These are phyloP conservation scores for Pseudocercospora musae DNA, from an alignment of 2,329 filamentous ascomycete species.

Conservation along the genomic window DNA sequence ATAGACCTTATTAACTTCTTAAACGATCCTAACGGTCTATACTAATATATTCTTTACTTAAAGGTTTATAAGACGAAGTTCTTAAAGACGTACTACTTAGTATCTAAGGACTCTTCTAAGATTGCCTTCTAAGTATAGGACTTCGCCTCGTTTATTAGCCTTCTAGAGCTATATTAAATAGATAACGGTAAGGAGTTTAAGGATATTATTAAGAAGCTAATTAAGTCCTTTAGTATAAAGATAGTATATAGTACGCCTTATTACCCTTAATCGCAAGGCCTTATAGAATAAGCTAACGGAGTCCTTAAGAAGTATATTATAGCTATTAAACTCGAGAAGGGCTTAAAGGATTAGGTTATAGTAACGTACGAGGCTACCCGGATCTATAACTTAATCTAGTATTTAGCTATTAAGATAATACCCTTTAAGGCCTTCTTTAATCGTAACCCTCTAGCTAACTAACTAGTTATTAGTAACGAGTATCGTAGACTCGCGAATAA, in stretches of 20 bases:
- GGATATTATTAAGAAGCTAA: neutral
- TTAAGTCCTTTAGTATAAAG: neutral
- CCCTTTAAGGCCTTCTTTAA: neutral
- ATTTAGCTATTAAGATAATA: neutral
- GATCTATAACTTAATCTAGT: neutral
- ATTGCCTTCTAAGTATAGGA: neutral
- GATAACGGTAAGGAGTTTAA: neutral
- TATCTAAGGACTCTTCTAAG: neutral
- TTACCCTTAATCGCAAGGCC: neutral
- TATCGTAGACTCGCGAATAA: neutral
- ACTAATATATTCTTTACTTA: neutral
- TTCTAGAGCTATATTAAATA: neutral
- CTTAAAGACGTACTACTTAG: neutral
- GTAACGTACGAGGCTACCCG: neutral
- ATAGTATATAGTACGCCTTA: neutral
- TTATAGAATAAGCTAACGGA: neutral
- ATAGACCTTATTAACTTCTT: neutral
- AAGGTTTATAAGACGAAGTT: neutral
- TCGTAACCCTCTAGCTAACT: neutral
- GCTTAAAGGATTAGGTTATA: neutral
- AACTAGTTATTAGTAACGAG: neutral
- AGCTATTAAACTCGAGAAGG: neutral
- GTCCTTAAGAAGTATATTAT: neutral
- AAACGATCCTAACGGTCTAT: neutral
- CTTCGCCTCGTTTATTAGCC: neutral